Percentiles rank a stretch among this genome's conserved stretches.
phyloP scores from a whole-genome alignment of 163 green algal genomes.

The Scenedesmus sp. region DNA sequence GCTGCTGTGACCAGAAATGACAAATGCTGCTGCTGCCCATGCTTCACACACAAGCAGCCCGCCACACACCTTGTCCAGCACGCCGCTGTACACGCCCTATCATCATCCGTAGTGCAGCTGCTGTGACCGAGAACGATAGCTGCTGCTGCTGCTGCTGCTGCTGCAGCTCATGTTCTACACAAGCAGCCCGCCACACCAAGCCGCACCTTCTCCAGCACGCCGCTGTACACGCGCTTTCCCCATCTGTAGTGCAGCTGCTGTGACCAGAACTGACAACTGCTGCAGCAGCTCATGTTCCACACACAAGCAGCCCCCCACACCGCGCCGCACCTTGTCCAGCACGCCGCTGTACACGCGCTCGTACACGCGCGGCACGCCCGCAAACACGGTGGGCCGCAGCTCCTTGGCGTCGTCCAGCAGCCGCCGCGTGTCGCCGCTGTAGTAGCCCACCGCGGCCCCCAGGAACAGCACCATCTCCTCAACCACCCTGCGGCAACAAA shows the following conservation, averaged over 20 bases:
- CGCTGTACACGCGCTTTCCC: neutral
- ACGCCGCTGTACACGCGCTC: conserved; percentile 72
- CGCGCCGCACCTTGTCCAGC: conserved; percentile 60
- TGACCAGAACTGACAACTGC: neutral
- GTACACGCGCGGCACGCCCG: conserved; percentile 75
- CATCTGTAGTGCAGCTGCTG: neutral
- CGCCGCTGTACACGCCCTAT: conserved; percentile 68
- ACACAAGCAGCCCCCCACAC: too few species aligned
- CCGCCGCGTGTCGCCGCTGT: conserved; percentile 62
- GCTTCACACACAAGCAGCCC: neutral
- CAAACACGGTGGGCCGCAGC: conserved; percentile 73
- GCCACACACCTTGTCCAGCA: neutral
- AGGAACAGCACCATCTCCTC: conserved; percentile 91
- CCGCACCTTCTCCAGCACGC: neutral
- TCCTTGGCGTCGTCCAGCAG: conserved; percentile 63
- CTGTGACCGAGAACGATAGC: too few species aligned
- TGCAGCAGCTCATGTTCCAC: neutral
- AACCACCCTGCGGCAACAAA: conserved; percentile 63
- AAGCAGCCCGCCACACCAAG: too few species aligned
- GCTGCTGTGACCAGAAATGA: too few species aligned
- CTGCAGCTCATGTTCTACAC: neutral
- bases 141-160: neutral
- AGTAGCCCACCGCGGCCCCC: conserved; percentile 94
- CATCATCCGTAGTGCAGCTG: too few species aligned
- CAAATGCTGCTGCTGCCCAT: neutral